phyloP scores from a whole-genome alignment of 805 yeast genomes.

The Cyberlindnera mycetangii region DNA sequence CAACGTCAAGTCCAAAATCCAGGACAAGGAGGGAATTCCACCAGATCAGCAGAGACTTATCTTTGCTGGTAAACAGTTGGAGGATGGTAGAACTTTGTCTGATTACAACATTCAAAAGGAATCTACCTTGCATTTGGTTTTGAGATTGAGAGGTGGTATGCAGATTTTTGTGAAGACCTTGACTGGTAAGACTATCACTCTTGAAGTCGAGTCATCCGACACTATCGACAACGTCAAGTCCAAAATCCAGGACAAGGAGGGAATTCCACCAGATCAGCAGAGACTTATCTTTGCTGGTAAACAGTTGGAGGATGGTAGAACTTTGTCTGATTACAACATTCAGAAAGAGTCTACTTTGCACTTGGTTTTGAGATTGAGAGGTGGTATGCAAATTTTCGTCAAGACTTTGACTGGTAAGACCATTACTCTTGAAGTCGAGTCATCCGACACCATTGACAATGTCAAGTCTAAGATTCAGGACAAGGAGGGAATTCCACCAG shows the following conservation, averaged over 20 bases:
- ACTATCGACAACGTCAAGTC: slow-evolving; percentile 94
- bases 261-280: slow-evolving; percentile 96
- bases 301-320: slow-evolving; percentile 95
- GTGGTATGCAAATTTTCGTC: slow-evolving; percentile 92
- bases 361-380: slow-evolving; percentile 83
- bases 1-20: slow-evolving; percentile 91
- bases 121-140: slow-evolving; percentile 79
- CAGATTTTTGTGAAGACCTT: slow-evolving; percentile 96
- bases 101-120: slow-evolving; percentile 96
- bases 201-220: slow-evolving; percentile 92
- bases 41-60: slow-evolving; percentile 95
- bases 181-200: slow-evolving; percentile 95
- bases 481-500: slow-evolving; percentile 99
- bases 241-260: slow-evolving; percentile 95
- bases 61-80: slow-evolving; percentile 94
- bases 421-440: slow-evolving; percentile 91
- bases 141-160: slow-evolving; percentile 88
- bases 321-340: slow-evolving; percentile 90
- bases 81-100: slow-evolving; percentile 91
- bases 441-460: slow-evolving; percentile 92
- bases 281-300: slow-evolving; percentile 94
- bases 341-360: slow-evolving; percentile 91
- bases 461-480: slow-evolving; percentile 95
- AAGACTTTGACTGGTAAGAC: slow-evolving; percentile 97
- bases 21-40: slow-evolving; percentile 95